Evolutionary conservation across 768 basidiomycete genomes (phyloP).

Genomic region (Boletus fagicola): DNA sequence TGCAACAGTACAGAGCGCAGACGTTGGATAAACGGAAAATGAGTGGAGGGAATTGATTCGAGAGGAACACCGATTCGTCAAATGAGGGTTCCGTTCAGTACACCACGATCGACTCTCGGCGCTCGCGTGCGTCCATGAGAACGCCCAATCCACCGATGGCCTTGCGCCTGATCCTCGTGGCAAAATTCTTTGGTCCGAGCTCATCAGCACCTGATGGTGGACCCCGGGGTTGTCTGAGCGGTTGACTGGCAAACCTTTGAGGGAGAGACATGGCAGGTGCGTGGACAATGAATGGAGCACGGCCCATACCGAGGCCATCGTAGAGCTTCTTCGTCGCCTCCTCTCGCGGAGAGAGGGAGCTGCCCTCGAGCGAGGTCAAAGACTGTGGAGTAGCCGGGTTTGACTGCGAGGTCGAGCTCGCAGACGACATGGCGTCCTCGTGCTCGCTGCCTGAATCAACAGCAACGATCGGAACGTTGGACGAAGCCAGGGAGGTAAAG

Average conservation of each 20-base stretch:
- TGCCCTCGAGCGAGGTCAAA: constrained; percentile 50
- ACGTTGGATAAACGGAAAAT: constrained; percentile 13
- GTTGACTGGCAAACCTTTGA: constrained; percentile 63
- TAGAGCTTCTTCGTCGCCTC: constrained; percentile 84
- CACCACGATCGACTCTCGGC: constrained; percentile 70
- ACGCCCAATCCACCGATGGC: constrained; percentile 79
- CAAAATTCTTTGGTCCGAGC: constrained; percentile 86
- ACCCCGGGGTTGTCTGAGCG: constrained; percentile 82
- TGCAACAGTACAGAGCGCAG: constrained; percentile 15
- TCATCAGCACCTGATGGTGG: constrained; percentile 86
- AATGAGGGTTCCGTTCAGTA: constrained; percentile 43
- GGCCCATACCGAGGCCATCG: constrained; percentile 84
- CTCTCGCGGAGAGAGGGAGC: constrained; percentile 79
- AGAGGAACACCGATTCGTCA: constrained; percentile 12
- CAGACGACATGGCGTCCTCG: constrained; percentile 55
- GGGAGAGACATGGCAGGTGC: constrained; percentile 31
- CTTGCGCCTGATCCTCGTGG: constrained; percentile 78
- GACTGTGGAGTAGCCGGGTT: constrained; percentile 78
- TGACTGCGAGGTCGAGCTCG: constrained; percentile 59
- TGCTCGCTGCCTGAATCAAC: constrained; percentile 56
- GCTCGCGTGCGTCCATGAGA: constrained; percentile 79
- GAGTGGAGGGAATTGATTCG: constrained; percentile 21
- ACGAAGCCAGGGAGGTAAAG: constrained; percentile 51
- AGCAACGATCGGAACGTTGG: constrained; percentile 48
- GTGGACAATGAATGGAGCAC: constrained; percentile 41